Evolutionary conservation across 169 alveolate species (phyloP).

Genomic region (Eimeria tenella): DNA sequence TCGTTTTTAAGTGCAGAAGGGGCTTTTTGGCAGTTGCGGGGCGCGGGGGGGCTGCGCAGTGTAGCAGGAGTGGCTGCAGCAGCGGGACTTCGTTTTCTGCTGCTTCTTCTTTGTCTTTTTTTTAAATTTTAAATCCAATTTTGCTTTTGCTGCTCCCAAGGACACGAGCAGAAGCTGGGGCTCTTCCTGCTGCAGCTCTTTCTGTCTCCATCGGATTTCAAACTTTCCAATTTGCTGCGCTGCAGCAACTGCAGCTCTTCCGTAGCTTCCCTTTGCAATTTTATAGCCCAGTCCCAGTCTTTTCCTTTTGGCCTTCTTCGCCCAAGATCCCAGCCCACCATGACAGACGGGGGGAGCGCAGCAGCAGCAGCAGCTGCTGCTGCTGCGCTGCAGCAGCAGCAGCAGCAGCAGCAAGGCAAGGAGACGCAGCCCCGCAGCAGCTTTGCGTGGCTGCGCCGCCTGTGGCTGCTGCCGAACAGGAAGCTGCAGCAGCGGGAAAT

Average conservation of each 20-base stretch:
- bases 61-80: background rate
- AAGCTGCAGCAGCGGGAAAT: background rate
- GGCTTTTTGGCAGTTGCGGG: background rate
- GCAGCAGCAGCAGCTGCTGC: too few relatives aligned
- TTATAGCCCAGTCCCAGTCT: background rate
- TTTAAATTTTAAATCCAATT: background rate
- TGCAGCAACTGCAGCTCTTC: background rate
- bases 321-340: too few relatives aligned
- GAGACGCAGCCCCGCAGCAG: slow-evolving; percentile 19
- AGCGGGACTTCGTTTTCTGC: background rate
- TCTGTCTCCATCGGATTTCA: background rate
- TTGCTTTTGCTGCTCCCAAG: background rate
- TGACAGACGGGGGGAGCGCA: too few relatives aligned
- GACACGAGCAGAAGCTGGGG: background rate
- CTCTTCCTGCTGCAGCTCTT: background rate
- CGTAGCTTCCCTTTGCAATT: background rate
- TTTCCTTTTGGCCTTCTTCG: background rate
- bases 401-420: too few relatives aligned
- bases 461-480: background rate
- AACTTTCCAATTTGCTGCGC: background rate
- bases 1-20: background rate
- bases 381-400: too few relatives aligned
- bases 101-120: background rate
- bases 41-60: background rate
- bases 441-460: background rate